Evolutionary conservation across 2,329 filamentous ascomycete species (phyloP).

Genomic region (Tolypocladium nubicola): DNA sequence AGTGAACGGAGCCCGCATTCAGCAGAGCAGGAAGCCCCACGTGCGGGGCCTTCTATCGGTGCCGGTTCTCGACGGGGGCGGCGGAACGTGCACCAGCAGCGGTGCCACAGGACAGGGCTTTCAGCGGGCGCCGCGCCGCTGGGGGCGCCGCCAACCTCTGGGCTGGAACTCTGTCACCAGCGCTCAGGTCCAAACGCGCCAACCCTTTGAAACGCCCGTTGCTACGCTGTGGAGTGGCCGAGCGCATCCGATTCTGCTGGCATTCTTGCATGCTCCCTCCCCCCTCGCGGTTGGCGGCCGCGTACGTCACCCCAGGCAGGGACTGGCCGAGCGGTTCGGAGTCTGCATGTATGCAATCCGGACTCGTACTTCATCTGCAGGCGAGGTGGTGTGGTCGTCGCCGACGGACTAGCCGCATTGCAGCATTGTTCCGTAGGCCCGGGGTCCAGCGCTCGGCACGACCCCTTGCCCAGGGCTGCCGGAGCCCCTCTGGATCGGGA

Average conservation of each 20-base stretch:
- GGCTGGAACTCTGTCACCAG: background rate
- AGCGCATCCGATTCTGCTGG: too few species aligned
- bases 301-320: too few species aligned
- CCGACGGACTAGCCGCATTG: background rate
- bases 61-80: background rate
- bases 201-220: background rate
- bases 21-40: background rate
- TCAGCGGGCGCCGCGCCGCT: background rate
- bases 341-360: background rate
- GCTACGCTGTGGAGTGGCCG: background rate
- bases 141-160: background rate
- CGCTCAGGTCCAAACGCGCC: background rate
- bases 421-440: background rate
- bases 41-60: background rate
- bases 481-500: background rate
- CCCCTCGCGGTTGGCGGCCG: too few species aligned
- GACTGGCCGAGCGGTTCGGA: background rate
- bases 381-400: background rate
- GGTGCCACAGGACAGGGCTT: background rate
- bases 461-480: background rate
- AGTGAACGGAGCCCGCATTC: background rate
- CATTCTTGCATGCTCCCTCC: too few species aligned
- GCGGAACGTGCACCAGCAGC: background rate
- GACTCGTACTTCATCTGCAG: background rate
- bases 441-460: background rate